Evolutionary conservation across 1,139 yeast genomes (phyloP).

Genomic region (Kodamaea suecica): DNA sequence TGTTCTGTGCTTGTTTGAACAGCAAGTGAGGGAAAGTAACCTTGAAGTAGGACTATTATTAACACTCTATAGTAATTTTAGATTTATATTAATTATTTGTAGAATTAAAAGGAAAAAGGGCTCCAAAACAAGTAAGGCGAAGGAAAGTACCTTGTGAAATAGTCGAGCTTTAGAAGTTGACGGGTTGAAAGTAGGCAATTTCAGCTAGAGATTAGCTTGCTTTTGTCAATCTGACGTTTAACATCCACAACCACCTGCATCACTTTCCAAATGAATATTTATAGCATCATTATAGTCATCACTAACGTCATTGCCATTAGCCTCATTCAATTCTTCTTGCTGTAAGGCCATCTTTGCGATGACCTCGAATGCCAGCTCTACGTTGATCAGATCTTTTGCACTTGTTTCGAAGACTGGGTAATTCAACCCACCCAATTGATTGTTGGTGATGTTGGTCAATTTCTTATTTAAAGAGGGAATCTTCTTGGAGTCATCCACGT

Average conservation of each 20-base stretch:
- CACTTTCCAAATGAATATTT: conserved; percentile 83
- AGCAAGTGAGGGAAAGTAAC: not conserved
- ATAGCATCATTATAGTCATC: conserved; percentile 93
- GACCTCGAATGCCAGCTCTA: conserved; percentile 93
- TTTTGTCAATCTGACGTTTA: too few species aligned
- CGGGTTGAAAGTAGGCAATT: too few species aligned
- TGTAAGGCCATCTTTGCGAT: conserved; percentile 93
- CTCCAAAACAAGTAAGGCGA: too few species aligned
- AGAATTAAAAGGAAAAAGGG: not conserved
- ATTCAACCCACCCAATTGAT: conserved; percentile 68
- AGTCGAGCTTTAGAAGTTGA: too few species aligned
- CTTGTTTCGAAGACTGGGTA: conserved; percentile 69
- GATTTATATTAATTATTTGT: not conserved
- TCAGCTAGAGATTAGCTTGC: too few species aligned
- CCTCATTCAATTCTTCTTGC: conserved; percentile 85
- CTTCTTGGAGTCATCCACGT: conserved; percentile 87
- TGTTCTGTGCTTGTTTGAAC: conserved; percentile 28
- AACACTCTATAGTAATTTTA: not conserved
- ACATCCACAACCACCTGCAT: conserved; percentile 69
- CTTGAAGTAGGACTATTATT: too few species aligned
- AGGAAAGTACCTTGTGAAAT: not conserved
- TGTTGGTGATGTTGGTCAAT: conserved; percentile 79
- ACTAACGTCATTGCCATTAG: conserved; percentile 69
- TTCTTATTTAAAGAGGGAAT: conserved; percentile 73
- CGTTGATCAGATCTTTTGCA: conserved; percentile 37